Base-by-base conservation (phyloP, 305 asterid genomes). In the Rubia peregrina region DNA sequence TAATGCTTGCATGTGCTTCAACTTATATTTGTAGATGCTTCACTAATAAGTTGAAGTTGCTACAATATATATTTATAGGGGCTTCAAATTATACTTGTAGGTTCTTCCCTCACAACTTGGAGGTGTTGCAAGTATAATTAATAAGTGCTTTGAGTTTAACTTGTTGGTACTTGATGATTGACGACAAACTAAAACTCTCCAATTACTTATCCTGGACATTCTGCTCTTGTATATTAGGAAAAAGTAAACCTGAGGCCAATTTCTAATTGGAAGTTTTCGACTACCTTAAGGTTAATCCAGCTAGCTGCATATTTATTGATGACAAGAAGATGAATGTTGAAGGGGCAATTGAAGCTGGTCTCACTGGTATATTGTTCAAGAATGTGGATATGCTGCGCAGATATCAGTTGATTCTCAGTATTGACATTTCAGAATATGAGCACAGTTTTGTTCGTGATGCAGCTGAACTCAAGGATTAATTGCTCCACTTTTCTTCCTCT, bases 161-260 rank as follows among this genome's bases (percentile, higher is more conserved):
- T 24, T 24, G 1, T 24, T 24, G 98, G 98, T 92, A 86, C 75
- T 80, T 80, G 75, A 87, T 92, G 76, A 90, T 92, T 71, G 98
- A 92, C 80, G 92, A 90, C 21, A 89, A 92, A 82, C 85, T 93
- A 71, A 83, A 85, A 70, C 90, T 93, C 70, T 90, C 97, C 21
- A 78, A 76, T 70, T 88, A 87, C 85, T 73, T 93, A 74, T 93
- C 95, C 77, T 93, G 98, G 98, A 93, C 98, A 71, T 93, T 93
- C 79, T 93, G 97, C 81, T 93, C 98, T 43, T 93, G 96, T 80
- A 68, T 63, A 79, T 85, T 86, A 85, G 97, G 98, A 76, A 90
- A 89, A 85, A 88, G 95, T 81, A 90, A 93, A 82, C 98, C 98
- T 61, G 95, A 93, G 76, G 86, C 86, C n/a, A 85, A 81, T 1